Evolutionary conservation across 2,329 filamentous ascomycete genomes (phyloP).

Genomic region (Periconia macrospinosa): DNA sequence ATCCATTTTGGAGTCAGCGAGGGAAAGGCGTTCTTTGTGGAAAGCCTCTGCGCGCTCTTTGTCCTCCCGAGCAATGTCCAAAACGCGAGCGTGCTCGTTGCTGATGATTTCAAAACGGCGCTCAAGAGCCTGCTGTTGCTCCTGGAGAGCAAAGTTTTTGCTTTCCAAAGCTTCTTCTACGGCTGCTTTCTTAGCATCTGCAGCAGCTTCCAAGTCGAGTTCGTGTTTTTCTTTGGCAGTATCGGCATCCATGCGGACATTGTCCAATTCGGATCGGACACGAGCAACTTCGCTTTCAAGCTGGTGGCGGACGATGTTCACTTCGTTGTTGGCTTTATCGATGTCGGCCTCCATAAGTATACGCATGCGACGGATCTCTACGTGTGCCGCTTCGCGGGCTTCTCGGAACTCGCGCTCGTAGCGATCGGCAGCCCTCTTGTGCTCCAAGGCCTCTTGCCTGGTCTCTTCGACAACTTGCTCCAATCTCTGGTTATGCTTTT

Average conservation of each 20-base stretch:
- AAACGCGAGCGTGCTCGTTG: slow-evolving; percentile 62
- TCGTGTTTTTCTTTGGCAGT: slow-evolving; percentile 79
- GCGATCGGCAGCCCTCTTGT: slow-evolving; percentile 68
- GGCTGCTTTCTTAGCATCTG: slow-evolving; percentile 66
- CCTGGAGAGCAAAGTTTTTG: slow-evolving; percentile 57
- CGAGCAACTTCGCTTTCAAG: slow-evolving; percentile 77
- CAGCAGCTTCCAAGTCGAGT: slow-evolving; percentile 80
- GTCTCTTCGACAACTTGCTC: slow-evolving; percentile 57
- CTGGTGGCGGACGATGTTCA: slow-evolving; percentile 79
- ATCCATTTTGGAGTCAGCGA: slow-evolving; percentile 82
- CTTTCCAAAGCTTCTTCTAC: slow-evolving; percentile 57
- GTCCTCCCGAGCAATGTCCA: slow-evolving; percentile 77
- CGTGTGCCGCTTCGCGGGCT: slow-evolving; percentile 74
- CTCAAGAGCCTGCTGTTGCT: slow-evolving; percentile 49
- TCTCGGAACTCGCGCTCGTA: slow-evolving; percentile 84
- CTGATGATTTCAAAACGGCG: slow-evolving; percentile 48
- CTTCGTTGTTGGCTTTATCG: slow-evolving; percentile 80
- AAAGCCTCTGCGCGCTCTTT: slow-evolving; percentile 78
- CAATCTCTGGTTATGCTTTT: slow-evolving; percentile 66
- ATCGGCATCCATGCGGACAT: slow-evolving; percentile 76
- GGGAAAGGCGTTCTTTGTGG: slow-evolving; percentile 75
- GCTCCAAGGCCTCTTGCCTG: slow-evolving; percentile 68
- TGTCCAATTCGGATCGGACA: slow-evolving; percentile 74
- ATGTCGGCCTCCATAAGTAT: slow-evolving; percentile 79
- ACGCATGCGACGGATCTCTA: slow-evolving; percentile 79